A percentile compares a stretch with the other conserved stretches of the same genome.
phyloP scores from a whole-genome alignment of 768 basidiomycete genomes.

The Leccinum rimulosum region DNA sequence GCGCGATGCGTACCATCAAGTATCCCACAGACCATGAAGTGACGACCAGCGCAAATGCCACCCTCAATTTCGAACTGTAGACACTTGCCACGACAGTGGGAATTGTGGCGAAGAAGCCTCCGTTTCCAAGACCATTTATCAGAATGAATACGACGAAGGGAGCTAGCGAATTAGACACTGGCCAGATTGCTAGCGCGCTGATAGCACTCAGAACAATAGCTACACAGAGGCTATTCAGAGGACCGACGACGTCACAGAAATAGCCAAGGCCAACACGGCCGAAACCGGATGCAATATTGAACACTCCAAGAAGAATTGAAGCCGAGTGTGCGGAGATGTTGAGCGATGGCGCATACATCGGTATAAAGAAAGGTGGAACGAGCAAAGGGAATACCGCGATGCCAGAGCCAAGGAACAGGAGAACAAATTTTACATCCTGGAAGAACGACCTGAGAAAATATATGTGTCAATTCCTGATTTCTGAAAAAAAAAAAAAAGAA shows the following conservation, averaged over 20 bases:
- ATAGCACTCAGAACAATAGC: conserved; percentile 28
- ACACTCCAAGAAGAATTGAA: conserved; percentile 33
- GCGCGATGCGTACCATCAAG: conserved; percentile 16
- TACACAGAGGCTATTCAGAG: conserved; percentile 27
- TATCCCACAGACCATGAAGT: conserved; percentile 34
- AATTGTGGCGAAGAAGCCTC: conserved; percentile 35
- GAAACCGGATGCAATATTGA: conserved; percentile 35
- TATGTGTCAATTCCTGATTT: not conserved
- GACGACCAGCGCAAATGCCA: conserved; percentile 36
- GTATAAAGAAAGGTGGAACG: conserved; percentile 33
- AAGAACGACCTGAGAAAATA: conserved; percentile 26
- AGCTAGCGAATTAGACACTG: conserved; percentile 24
- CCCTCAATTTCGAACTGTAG: conserved; percentile 30
- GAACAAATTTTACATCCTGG: conserved; percentile 26
- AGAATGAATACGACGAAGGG: conserved; percentile 29
- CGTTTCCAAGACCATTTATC: conserved; percentile 31
- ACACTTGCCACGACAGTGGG: conserved; percentile 32
- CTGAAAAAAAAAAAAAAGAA: not conserved
- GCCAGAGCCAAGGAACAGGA: conserved; percentile 33
- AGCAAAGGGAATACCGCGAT: conserved; percentile 37
- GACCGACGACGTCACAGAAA: conserved; percentile 31
- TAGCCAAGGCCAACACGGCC: conserved; percentile 31
- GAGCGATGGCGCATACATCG: conserved; percentile 16
- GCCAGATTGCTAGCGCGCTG: conserved; percentile 34
- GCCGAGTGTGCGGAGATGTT: conserved; percentile 14